Base-by-base conservation (phyloP, 768 basidiomycete species). In the Amanita rubescens region DNA sequence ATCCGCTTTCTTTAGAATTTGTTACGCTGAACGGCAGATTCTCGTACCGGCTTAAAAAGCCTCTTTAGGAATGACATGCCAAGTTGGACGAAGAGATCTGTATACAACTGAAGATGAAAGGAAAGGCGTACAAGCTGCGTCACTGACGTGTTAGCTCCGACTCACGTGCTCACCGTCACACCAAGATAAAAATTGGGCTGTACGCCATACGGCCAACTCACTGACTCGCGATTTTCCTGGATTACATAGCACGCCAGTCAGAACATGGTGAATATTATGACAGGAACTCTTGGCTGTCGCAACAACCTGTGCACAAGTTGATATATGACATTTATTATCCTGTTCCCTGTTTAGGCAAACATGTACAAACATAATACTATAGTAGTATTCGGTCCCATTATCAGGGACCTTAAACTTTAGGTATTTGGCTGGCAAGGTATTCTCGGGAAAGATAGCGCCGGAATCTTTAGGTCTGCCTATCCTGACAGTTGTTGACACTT, bases 41-140 rank as follows among this genome's bases (percentile, higher is more conserved):
- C n/a, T 51, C 61, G 10, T 24, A 68, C 70, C 63, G 69, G 68
- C 51, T 53, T 53, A 48, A 71, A 71, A 9, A 71, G 52, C 43
- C 64, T 62, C n/a, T 53, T 59, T 41, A 67, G 30, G 41, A 66
- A 59, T 35, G 66, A 63, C 65, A 66, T 66, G 48, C 11, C 17
- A n/a, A n/a, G n/a, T n/a, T n/a, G n/a, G n/a, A n/a, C n/a, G n/a
- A n/a, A n/a, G n/a, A n/a, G n/a, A n/a, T n/a, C n/a, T n/a, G n/a
- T n/a, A n/a, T n/a, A n/a, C n/a, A n/a, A n/a, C 17, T 8, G 7
- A 34, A 25, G 15, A 14, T 27, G 20, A 19, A 30, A 33, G 33
- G 10, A 48, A 33, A 11, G 43, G 22, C n/a, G n/a, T 8, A 11
- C 17, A 43, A 19, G 10, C 43, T 22, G 25, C 24, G n/a, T 22